Conservation (phyloP, 306 rosid species). For the Quercus bicolor region DNA sequence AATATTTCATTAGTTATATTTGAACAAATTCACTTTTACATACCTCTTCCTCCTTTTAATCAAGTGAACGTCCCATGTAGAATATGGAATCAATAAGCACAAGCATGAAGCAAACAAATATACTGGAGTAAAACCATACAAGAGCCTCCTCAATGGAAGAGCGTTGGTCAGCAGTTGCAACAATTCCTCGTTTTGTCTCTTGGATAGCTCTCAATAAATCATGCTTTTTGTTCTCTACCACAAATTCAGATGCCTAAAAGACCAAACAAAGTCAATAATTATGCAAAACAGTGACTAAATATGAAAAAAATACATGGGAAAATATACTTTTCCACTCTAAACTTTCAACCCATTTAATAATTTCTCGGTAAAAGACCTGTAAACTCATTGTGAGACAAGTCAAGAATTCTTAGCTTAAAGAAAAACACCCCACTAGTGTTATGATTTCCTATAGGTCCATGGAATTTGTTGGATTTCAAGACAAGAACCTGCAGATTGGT, state of each 20-base stretch:
- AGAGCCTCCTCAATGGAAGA: constrained; percentile 77
- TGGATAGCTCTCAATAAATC: constrained; percentile 54
- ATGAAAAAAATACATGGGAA: not conserved
- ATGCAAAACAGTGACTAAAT: not conserved
- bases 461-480: no score
- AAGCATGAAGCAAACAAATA: constrained; percentile 6
- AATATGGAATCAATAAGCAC: not conserved
- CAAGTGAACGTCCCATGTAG: not conserved
- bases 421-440: no score
- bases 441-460: no score
- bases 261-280: not conserved
- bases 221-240: constrained; percentile 61
- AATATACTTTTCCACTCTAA: no score
- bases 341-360: no score
- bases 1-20: not conserved
- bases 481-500: no score
- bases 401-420: constrained; percentile 35
- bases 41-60: not conserved
- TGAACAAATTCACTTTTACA: not conserved
- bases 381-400: no score
- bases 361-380: no score
- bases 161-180: constrained; percentile 74
- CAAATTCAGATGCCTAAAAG: constrained; percentile 45
- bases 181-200: constrained; percentile 79
- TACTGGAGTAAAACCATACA: constrained; percentile 23